These are phyloP conservation scores for Collybia sordida DNA, from an alignment of 768 basidiomycete genomes.

Conservation along the genomic window DNA sequence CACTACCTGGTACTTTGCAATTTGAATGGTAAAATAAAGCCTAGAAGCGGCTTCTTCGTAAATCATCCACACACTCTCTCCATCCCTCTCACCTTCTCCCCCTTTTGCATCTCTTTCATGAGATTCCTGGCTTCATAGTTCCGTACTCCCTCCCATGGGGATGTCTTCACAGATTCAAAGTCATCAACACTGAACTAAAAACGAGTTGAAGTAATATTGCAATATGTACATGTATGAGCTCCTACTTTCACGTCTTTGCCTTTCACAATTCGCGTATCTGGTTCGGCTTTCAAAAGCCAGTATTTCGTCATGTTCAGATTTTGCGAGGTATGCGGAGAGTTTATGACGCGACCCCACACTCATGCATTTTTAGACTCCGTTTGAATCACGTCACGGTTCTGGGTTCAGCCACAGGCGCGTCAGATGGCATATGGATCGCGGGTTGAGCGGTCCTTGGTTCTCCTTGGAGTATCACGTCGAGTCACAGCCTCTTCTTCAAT, in stretches of 20 bases:
- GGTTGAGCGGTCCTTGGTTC: too few relatives aligned
- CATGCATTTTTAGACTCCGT: too few relatives aligned
- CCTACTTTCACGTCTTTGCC: conserved; percentile 83
- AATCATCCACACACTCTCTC: background rate
- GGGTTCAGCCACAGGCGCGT: too few relatives aligned
- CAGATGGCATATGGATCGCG: too few relatives aligned
- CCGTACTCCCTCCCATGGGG: conserved; percentile 87
- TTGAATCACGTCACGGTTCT: too few relatives aligned
- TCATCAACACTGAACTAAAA: conserved; percentile 82
- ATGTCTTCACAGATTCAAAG: conserved; percentile 68
- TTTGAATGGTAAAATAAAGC: conserved; percentile 88
- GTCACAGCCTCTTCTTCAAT: too few relatives aligned
- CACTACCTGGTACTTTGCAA: conserved; percentile 75
- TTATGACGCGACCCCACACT: too few relatives aligned
- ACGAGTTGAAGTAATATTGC: conserved; percentile 1
- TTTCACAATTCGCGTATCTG: conserved; percentile 80
- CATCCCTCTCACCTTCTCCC: conserved; percentile 58
- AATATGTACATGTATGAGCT: conserved; percentile 1
- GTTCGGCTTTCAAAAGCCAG: conserved; percentile 89
- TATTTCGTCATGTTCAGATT: conserved; percentile 24
- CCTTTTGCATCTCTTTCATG: conserved; percentile 78
- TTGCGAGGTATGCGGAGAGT: background rate
- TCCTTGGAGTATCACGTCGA: too few relatives aligned
- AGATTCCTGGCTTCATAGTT: conserved; percentile 82
- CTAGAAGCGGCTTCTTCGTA: conserved; percentile 29